Evolutionary conservation across 202 grass and related monocot genomes (phyloP).

Genomic region (Setaria viridis): DNA sequence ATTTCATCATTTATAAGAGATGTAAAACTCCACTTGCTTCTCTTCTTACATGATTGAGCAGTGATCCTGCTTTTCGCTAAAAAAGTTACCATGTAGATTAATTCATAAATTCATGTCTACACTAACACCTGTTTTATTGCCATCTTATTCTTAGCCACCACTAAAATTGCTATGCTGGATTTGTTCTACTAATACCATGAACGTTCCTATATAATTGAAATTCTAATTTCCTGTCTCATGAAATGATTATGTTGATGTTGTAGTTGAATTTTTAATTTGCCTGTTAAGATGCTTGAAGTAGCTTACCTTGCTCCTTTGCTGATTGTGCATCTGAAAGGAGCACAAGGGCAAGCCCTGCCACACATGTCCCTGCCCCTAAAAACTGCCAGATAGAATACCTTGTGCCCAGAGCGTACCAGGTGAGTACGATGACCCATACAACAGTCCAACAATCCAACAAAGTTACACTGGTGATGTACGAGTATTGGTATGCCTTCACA

Average conservation of each 20-base stretch:
- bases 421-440: constrained; percentile 85
- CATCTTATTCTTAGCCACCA: constrained; percentile 35
- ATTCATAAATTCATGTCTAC: constrained; percentile 22
- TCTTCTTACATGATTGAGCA: neutral
- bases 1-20: constrained; percentile 11
- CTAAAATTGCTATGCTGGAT: constrained; percentile 20
- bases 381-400: constrained; percentile 77
- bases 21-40: neutral
- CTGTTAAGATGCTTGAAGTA: constrained; percentile 5
- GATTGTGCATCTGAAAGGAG: constrained; percentile 73
- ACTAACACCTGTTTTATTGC: neutral
- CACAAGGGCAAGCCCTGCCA: constrained; percentile 76
- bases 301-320: constrained; percentile 50
- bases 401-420: constrained; percentile 79
- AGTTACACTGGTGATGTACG: constrained; percentile 89
- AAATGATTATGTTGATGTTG: neutral
- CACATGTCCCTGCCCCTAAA: constrained; percentile 62
- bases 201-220: neutral
- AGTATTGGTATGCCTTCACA: constrained; percentile 88
- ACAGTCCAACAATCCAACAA: constrained; percentile 88
- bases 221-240: neutral
- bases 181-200: constrained; percentile 29
- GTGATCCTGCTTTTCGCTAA: neutral
- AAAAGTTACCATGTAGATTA: neutral
- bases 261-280: constrained; percentile 27